phyloP scores from a whole-genome alignment of 2,329 filamentous ascomycete genomes.

The Aspergillus fumigatiaffinis region DNA sequence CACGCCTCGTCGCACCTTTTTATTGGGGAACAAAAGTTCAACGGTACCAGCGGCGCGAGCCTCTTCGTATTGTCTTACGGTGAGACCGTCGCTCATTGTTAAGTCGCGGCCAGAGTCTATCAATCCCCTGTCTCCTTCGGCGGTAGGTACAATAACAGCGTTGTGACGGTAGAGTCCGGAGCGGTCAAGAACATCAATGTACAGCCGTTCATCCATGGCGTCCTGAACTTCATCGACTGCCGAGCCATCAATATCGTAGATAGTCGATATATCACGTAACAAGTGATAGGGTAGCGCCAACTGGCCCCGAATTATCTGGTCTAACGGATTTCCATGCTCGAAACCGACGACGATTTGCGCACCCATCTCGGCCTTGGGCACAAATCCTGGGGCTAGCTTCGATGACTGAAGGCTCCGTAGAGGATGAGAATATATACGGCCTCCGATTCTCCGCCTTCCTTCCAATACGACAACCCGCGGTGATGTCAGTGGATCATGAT shows the following conservation, averaged over 20 bases:
- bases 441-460: constrained; percentile 80
- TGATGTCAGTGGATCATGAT: constrained; percentile 63
- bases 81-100: constrained; percentile 63
- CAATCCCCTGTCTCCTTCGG: constrained; percentile 77
- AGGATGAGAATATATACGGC: constrained; percentile 84
- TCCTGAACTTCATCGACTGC: constrained; percentile 76
- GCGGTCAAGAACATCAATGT: constrained; percentile 90
- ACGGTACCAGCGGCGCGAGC: constrained; percentile 57
- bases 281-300: constrained; percentile 81
- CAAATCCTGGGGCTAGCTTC: constrained; percentile 51
- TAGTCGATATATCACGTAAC: constrained; percentile 73
- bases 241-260: constrained; percentile 67
- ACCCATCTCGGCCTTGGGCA: constrained; percentile 88
- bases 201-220: constrained; percentile 80
- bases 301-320: constrained; percentile 85
- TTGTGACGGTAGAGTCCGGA: constrained; percentile 89
- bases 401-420: constrained; percentile 56
- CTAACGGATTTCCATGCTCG: constrained; percentile 89
- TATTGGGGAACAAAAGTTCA: constrained; percentile 40
- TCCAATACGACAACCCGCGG: constrained; percentile 78
- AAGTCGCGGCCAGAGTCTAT: constrained; percentile 82
- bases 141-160: constrained; percentile 62
- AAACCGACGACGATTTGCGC: constrained; percentile 98
- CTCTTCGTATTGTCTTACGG: constrained; percentile 70
- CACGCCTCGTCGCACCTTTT: constrained; percentile 43